phyloP scores from a whole-genome alignment of 768 basidiomycete genomes.

The Tulasnella sp. region DNA sequence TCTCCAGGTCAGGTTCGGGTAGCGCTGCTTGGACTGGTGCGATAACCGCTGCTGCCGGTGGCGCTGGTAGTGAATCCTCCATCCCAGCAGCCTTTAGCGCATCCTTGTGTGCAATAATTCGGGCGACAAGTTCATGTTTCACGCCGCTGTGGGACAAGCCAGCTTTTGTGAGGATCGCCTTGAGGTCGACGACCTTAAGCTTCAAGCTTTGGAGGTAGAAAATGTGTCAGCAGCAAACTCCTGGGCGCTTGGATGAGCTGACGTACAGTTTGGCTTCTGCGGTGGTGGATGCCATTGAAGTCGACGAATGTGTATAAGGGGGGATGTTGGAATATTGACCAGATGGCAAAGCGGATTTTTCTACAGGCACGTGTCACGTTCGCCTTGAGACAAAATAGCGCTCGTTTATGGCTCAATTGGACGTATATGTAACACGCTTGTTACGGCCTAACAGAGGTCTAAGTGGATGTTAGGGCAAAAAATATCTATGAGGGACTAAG shows the following conservation, averaged over 20 bases:
- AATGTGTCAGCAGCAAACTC: not conserved
- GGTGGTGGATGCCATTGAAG: not conserved
- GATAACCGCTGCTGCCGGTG: not conserved
- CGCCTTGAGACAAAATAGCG: too few species aligned
- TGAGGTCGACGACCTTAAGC: conserved; percentile 25
- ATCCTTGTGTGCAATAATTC: conserved; percentile 18
- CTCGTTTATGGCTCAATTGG: too few species aligned
- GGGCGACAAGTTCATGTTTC: conserved; percentile 24
- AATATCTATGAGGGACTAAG: too few species aligned
- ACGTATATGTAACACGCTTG: too few species aligned
- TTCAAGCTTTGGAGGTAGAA: conserved; percentile 8
- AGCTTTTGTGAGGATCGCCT: conserved; percentile 20
- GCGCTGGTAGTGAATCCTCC: not conserved
- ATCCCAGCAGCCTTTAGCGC: conserved; percentile 5
- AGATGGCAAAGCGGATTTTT: too few species aligned
- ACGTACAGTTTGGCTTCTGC: conserved; percentile 17
- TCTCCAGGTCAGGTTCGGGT: too few species aligned
- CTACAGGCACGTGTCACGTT: too few species aligned
- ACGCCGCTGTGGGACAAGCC: conserved; percentile 20
- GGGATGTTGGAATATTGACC: too few species aligned
- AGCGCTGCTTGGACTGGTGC: too few species aligned
- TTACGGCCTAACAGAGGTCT: too few species aligned
- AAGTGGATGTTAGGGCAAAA: too few species aligned
- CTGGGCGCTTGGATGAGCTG: too few species aligned
- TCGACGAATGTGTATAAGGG: not conserved